Percentiles rank a stretch among this genome's conserved stretches.
These are phyloP conservation scores for Carallia brachiata DNA, from an alignment of 345 rosid species.

Conservation along the genomic window DNA sequence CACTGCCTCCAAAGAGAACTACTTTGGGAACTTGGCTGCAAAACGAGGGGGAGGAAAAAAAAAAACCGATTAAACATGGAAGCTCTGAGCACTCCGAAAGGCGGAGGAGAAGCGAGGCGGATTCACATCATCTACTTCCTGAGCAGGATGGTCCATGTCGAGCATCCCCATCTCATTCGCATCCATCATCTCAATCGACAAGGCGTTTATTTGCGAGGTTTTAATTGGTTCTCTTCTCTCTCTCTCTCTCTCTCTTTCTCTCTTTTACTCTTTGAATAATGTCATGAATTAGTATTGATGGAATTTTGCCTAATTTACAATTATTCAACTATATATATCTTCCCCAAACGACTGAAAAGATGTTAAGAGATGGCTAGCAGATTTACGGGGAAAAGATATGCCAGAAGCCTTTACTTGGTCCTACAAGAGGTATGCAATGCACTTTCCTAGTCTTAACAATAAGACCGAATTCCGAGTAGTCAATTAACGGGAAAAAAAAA, in stretches of 20 bases:
- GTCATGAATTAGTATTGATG: too few relatives aligned
- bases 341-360: constrained; percentile 27
- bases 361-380: constrained; percentile 69
- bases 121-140: constrained; percentile 70
- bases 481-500: too few relatives aligned
- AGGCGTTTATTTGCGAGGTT: constrained; percentile 70
- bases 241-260: background rate
- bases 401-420: constrained; percentile 71
- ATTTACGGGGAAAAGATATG: constrained; percentile 69
- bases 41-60: too few relatives aligned
- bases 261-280: background rate
- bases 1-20: too few relatives aligned
- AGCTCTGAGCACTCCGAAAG: constrained; percentile 3
- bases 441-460: too few relatives aligned
- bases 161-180: constrained; percentile 80
- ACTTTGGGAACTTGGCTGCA: too few relatives aligned
- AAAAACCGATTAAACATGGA: constrained; percentile 1
- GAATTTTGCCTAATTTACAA: too few relatives aligned
- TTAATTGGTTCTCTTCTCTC: background rate
- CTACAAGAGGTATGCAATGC: constrained; percentile 51
- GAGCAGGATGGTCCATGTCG: constrained; percentile 45
- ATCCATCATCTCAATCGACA: constrained; percentile 44
- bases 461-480: too few relatives aligned
- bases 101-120: constrained; percentile 51
- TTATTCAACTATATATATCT: too few relatives aligned